Percentiles rank a stretch among this genome's conserved stretches.
Conservation (phyloP, 306 rosid species). For the Hippophae rhamnoides region DNA sequence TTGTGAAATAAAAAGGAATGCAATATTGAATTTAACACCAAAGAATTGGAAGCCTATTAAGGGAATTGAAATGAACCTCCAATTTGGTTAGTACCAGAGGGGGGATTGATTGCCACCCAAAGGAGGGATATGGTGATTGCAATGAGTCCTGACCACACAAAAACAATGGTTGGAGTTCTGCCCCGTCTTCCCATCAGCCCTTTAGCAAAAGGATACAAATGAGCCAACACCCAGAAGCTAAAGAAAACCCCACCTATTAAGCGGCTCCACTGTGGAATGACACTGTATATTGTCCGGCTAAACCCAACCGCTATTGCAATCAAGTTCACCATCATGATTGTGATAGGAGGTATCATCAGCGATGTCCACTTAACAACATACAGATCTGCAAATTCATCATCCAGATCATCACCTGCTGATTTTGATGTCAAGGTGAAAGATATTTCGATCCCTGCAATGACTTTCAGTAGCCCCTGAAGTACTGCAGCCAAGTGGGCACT, state of each 20-base stretch:
- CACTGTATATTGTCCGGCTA: conserved; percentile 82
- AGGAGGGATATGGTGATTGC: conserved; percentile 90
- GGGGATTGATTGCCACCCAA: conserved; percentile 98
- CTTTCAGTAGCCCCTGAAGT: conserved; percentile 82
- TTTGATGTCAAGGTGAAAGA: conserved; percentile 89
- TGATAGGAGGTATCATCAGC: conserved; percentile 86
- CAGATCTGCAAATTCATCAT: conserved; percentile 85
- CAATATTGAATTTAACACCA: conserved; percentile 10
- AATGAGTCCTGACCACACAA: conserved; percentile 93
- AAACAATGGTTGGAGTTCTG: conserved; percentile 91
- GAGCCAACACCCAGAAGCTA: conserved; percentile 93
- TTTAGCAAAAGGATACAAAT: conserved; percentile 90
- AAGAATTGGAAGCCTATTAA: conserved; percentile 25
- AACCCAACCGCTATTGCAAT: conserved; percentile 88
- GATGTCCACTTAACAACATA: conserved; percentile 81
- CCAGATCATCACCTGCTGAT: conserved; percentile 73
- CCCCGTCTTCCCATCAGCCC: conserved; percentile 97
- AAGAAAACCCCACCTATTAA: conserved; percentile 89
- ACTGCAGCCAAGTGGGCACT: conserved; percentile 98
- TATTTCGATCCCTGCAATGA: conserved; percentile 88
- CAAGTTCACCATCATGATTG: conserved; percentile 80
- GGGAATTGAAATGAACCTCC: conserved; percentile 94
- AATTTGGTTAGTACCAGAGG: conserved; percentile 52
- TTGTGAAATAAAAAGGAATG: conserved; percentile 11
- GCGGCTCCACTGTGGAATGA: conserved; percentile 84